Evolutionary conservation across 768 basidiomycete genomes (phyloP), one percentile per base, ranked within the genome.

Genomic region (Porphyrellus cyaneotinctus): DNA sequence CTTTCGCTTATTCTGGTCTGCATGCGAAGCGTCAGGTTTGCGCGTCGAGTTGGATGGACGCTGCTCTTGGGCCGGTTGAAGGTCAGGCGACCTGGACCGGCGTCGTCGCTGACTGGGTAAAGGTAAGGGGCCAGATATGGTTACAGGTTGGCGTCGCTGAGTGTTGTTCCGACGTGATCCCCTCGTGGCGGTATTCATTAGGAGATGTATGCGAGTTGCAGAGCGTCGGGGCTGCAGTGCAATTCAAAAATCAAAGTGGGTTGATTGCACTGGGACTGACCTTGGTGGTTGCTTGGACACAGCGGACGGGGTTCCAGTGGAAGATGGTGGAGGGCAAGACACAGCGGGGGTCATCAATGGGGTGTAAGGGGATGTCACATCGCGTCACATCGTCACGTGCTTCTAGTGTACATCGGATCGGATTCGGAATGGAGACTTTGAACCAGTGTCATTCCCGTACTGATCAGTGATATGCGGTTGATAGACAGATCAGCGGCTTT

Each of bases 81-180:
- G 46, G 36, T 71, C 72, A 3, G 72, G 69, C 9, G 74, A 74
- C 43, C 62, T 64, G 26, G 74, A 72, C 58, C 69, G 69, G 38
- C 61, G 64, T 36, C 70, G 64, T 41, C 67, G 67, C 18, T 64
- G 66, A 43, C 12, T 53, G 9, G 62, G 31, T 39, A 51, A 26
- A 41, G 53, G 31, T 6, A 52, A 42, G n/a, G 67, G 56, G 8
- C 59, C 53, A 20, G 59, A 54, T 42, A 63, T 50, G 10, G 58
- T 11, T 7, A 17, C 37, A 9, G 56, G 58, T 47, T 56, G 58
- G 33, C 69, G 67, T 45, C 67, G 57, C 51, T 64, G 56, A 45
- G 32, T 42, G 31, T 64, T 69, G 22, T 32, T 63, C 20, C 67
- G 68, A 52, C 66, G 66, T 23, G 66, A 53, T 23, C 57, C 58